phyloP scores from a whole-genome alignment of 805 yeast species.

The Yarrowia sp. region DNA sequence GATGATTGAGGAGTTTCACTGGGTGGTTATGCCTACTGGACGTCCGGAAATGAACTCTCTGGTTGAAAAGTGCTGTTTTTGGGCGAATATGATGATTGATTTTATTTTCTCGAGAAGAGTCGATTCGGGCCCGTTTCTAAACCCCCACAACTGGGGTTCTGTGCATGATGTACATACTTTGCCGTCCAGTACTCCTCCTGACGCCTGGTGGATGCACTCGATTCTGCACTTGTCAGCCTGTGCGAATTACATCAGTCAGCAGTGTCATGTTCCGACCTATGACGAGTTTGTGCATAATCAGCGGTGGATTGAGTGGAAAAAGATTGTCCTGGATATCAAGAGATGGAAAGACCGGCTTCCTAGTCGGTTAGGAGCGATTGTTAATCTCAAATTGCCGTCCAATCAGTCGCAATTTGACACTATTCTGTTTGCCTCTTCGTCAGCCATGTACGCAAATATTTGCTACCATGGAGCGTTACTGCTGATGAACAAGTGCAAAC shows the following conservation, averaged over 20 bases:
- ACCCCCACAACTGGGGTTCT: conserved; percentile 24
- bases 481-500: conserved; percentile 21
- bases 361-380: conserved; percentile 3
- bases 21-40: conserved; percentile 26
- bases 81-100: conserved; percentile 38
- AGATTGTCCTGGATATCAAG: conserved; percentile 18
- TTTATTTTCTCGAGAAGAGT: conserved; percentile 24
- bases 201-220: conserved; percentile 36
- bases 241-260: conserved; percentile 25
- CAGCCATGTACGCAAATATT: conserved; percentile 34
- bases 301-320: conserved; percentile 35
- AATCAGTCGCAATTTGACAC: conserved; percentile 15
- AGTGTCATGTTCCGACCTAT: conserved; percentile 27
- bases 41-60: conserved; percentile 18
- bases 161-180: conserved; percentile 26
- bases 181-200: conserved; percentile 21
- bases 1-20: conserved; percentile 35
- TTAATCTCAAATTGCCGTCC: conserved; percentile 2
- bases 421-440: conserved; percentile 8
- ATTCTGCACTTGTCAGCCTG: conserved; percentile 9
- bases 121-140: conserved; percentile 24
- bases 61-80: conserved; percentile 28
- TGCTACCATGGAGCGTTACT: conserved; percentile 25
- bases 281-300: conserved; percentile 36
- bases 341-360: conserved; percentile 27